phyloP scores from a whole-genome alignment of 495 filamentous ascomycete genomes.

The Xylaria nigripes region DNA sequence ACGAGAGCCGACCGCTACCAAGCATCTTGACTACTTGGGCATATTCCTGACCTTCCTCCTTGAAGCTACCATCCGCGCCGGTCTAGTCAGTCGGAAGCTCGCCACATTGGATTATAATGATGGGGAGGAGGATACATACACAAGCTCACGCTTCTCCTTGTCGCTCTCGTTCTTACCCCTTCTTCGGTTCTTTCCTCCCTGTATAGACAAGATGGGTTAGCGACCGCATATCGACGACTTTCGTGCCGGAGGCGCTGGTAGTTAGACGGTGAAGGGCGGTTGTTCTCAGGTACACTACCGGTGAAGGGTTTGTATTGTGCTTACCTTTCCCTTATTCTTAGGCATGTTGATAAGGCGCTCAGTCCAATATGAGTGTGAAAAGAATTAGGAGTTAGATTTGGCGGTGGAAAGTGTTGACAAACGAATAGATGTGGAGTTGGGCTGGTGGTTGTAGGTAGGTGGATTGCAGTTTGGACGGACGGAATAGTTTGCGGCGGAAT shows the following conservation, averaged over 20 bases:
- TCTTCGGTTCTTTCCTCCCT: constrained; percentile 98
- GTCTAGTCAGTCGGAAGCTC: background rate
- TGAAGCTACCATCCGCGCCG: constrained; percentile 51
- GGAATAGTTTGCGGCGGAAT: constrained; percentile 1
- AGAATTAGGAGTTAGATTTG: background rate
- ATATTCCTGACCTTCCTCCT: constrained; percentile 98
- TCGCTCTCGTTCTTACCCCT: constrained; percentile 99
- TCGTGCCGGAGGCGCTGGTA: too few species aligned
- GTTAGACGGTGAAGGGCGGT: too few species aligned
- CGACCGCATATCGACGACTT: background rate
- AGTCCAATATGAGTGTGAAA: background rate
- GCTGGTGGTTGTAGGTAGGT: background rate
- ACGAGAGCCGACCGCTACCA: constrained; percentile 94
- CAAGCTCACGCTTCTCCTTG: constrained; percentile 96
- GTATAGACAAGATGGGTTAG: constrained; percentile 13
- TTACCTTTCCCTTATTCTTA: constrained; percentile 98
- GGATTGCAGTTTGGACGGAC: background rate
- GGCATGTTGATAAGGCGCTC: constrained; percentile 55
- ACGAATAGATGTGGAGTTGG: constrained; percentile 1
- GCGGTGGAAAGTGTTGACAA: background rate
- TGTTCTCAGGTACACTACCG: background rate
- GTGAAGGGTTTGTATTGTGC: constrained; percentile 16
- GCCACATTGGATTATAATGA: background rate
- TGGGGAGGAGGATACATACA: constrained; percentile 9
- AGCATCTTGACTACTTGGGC: constrained; percentile 98